phyloP scores from a whole-genome alignment of 2,329 filamentous ascomycete genomes.

The Pestalotiopsis sp. region DNA sequence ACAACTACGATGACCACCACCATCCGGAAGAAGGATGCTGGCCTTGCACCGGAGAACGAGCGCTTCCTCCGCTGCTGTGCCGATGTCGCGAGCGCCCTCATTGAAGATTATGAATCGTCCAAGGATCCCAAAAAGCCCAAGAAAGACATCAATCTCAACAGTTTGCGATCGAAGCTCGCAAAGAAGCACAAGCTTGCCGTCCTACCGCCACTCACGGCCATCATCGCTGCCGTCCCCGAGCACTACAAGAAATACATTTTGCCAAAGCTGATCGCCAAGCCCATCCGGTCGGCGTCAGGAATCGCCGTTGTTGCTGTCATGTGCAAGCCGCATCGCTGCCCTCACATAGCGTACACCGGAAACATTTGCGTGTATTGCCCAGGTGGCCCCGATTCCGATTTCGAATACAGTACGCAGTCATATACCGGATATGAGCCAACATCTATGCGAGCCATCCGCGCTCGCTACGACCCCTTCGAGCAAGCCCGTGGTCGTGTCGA shows the following conservation, averaged over 20 bases:
- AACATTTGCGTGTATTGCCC: constrained; percentile 99
- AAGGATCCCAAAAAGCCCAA: constrained; percentile 73
- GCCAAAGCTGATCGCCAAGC: constrained; percentile 94
- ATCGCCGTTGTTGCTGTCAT: constrained; percentile 99
- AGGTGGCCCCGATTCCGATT: constrained; percentile 95
- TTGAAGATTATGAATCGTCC: constrained; percentile 88
- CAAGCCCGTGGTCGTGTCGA: constrained; percentile 95
- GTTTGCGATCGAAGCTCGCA: constrained; percentile 80
- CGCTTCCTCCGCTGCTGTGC: constrained; percentile 92
- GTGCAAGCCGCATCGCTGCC: constrained; percentile 98
- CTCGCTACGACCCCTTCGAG: constrained; percentile 96
- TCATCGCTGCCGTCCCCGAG: constrained; percentile 97
- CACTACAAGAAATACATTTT: constrained; percentile 99
- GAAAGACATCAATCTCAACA: constrained; percentile 92
- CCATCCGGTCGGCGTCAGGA: constrained; percentile 91
- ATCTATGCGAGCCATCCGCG: constrained; percentile 96
- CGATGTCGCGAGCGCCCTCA: constrained; percentile 90
- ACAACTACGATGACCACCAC: constrained; percentile 69
- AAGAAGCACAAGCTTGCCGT: constrained; percentile 91
- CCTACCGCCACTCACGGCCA: constrained; percentile 90
- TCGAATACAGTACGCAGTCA: constrained; percentile 98
- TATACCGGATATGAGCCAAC: constrained; percentile 99
- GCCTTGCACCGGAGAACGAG: constrained; percentile 90
- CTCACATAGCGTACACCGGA: constrained; percentile 96
- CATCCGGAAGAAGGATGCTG: constrained; percentile 70